Evolutionary conservation across 2,329 filamentous ascomycete genomes (phyloP), one percentile per base, ranked within the genome.

Genomic region (Albifimbria verrucaria): DNA sequence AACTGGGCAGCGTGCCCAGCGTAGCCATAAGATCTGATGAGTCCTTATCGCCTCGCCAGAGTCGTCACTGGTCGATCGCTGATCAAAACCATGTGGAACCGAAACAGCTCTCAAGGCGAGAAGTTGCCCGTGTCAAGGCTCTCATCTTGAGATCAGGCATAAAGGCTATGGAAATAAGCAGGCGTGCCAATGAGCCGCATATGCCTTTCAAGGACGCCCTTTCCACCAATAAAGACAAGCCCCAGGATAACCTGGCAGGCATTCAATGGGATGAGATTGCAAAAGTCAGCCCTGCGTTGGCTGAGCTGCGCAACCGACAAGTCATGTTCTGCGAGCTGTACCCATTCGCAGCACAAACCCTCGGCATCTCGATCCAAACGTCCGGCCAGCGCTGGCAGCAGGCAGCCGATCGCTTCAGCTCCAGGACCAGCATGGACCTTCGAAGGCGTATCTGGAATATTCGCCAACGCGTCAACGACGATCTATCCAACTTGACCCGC

Each of bases 81-180:
- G 74, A 79, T 50, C 72, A 72, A 49, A 68, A 62, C 3, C 65
- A 70, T 4, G 65, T 67, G 6, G 69, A 72, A 18, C 72, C 67
- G 26, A 54, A 58, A 18, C 62, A 60, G 22, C 59, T 89, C 25
- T 85, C 79, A 10, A 84, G 81, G 61, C 82, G 83, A n/a, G 93
- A 97, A 61, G 81, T 96, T 50, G 88, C 89, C 17, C 86, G 91
- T n/a, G 79, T 92, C 2, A 82, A 85, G 53, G 83, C 90, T 1
- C 77, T 95, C 9, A 82, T 96, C 41, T 77, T 96, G 21, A 89
- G 87, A 57, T 90, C 91, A 0, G 92, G 92, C n/a, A 86, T 97
- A 64, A 96, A 95, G 72, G 92, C 93, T 1, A 86, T 86, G 63
- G 90, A 94, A 64, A 89, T 97, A 51, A 78, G 79, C 24, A 81